These are phyloP conservation scores for Warburgia ugandensis DNA, from an alignment of 164 flowering plant species.

Conservation along the genomic window DNA sequence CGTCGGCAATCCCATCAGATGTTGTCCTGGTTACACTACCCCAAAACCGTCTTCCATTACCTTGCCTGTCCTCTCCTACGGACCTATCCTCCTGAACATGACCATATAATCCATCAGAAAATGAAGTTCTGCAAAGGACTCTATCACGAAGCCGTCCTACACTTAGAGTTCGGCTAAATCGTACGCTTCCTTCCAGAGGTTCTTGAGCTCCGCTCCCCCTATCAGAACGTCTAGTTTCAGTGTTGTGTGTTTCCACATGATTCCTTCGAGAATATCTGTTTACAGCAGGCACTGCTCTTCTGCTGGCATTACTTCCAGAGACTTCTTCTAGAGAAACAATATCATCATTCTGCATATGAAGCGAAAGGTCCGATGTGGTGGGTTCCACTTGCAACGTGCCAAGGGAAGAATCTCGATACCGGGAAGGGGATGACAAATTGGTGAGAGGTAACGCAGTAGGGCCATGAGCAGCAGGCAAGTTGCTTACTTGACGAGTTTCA, in stretches of 20 bases:
- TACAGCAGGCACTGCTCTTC: conserved; percentile 14
- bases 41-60: conserved; percentile 20
- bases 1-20: conserved; percentile 22
- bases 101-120: conserved; percentile 46
- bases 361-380: conserved; percentile 17
- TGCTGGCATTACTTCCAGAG: conserved; percentile 15
- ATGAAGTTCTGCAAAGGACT: conserved; percentile 76
- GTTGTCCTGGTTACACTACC: conserved; percentile 19
- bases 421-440: no score
- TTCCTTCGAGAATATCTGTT: conserved; percentile 27
- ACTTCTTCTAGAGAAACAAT: conserved; percentile 18
- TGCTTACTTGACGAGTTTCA: conserved; percentile 18
- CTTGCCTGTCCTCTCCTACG: conserved; percentile 28
- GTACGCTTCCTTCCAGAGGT: conserved; percentile 67
- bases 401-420: conserved; percentile 19
- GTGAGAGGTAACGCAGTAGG: no score
- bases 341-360: conserved; percentile 17
- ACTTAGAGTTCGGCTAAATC: conserved; percentile 82
- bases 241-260: conserved; percentile 24
- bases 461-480: conserved; percentile 1
- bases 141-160: conserved; percentile 96
- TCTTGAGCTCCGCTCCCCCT: conserved; percentile 54
- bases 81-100: conserved; percentile 49
- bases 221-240: conserved; percentile 34
- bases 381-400: conserved; percentile 10